A percentile compares a stretch with the other conserved stretches of the same genome.
phyloP scores from a whole-genome alignment of 2,329 filamentous ascomycete genomes.

The Epichloe brachyelytri region DNA sequence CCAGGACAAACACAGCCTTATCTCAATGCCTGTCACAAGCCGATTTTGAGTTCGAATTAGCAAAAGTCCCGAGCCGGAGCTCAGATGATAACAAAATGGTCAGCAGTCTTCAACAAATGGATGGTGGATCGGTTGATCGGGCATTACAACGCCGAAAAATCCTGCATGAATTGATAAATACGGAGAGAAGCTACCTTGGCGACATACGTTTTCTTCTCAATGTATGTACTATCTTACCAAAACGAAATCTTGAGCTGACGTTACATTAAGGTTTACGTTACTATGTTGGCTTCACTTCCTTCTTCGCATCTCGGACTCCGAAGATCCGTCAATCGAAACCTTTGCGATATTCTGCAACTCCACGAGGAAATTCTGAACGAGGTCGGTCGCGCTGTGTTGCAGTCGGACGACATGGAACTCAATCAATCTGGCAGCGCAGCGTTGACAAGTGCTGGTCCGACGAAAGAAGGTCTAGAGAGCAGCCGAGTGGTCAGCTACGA shows the following conservation, averaged over 20 bases:
- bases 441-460: slow-evolving; percentile 7
- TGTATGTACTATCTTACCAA: slow-evolving; percentile 33
- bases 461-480: not conserved
- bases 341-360: slow-evolving; percentile 66
- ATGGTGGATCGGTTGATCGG: slow-evolving; percentile 58
- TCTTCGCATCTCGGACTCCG: slow-evolving; percentile 50
- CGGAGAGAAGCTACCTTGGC: slow-evolving; percentile 79
- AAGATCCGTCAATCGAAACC: slow-evolving; percentile 63
- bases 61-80: slow-evolving; percentile 43
- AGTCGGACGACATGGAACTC: slow-evolving; percentile 47
- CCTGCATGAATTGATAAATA: slow-evolving; percentile 72
- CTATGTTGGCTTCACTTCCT: slow-evolving; percentile 59
- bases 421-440: slow-evolving; percentile 34
- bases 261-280: slow-evolving; percentile 51
- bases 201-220: slow-evolving; percentile 80
- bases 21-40: slow-evolving; percentile 44
- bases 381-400: slow-evolving; percentile 57
- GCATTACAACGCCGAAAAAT: slow-evolving; percentile 65
- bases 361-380: slow-evolving; percentile 72
- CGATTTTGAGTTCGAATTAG: slow-evolving; percentile 49
- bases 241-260: slow-evolving; percentile 9
- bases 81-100: slow-evolving; percentile 53
- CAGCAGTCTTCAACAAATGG: slow-evolving; percentile 40
- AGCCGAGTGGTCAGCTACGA: slow-evolving; percentile 13
- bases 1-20: slow-evolving; percentile 36